Base-by-base conservation (phyloP, 345 rosid species). In the Abelmoschus esculentus region DNA sequence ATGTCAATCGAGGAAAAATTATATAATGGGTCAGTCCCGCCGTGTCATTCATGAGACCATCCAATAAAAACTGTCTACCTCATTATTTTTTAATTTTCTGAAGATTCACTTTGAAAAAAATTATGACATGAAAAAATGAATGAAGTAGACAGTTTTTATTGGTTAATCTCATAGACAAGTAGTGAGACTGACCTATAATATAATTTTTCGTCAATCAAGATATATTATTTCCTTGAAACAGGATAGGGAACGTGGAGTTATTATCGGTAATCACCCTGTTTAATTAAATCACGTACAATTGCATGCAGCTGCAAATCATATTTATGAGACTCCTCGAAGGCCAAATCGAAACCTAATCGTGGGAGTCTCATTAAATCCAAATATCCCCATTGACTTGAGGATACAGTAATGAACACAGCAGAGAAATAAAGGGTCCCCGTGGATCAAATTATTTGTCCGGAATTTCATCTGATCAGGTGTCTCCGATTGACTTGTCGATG, bases 401-500 rank as follows among this genome's bases (percentile, higher is more conserved):
- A 38, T 31, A 10, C 40, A 49, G 40, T 57, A 50, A 36, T 47
- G 56, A 65, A 26, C 36, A 46, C 42, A 18, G 9, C 15, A 22
- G 38, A 3, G 52, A 61, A 31, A 55, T 9, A 36, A 64, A 64
- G 40, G 69, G 40, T 17, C 50, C 57, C 55, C 13, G 11, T 28
- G 0, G 32, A 47, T 53, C 62, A 60, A 67, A 72, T 66, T 42
- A 67, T 64, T 73, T 56, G 75, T 32, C 74, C 81, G 72, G 28
- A 67, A 69, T 19, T 66, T 63, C 50, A 72, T 62, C 69, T 63
- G 72, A 71, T 75, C 78, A 73, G 77, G 68, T 79, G 78, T 70
- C 67, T 72, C 61, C 65, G 72, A 76, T 69, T 66, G 83, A 77
- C 74, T 64, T 64, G 73, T 77, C 79, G 65, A 79, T 74, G 82